Conservation (phyloP, 2,329 filamentous ascomycete genomes). For the Rhynchosporium graminicola region DNA sequence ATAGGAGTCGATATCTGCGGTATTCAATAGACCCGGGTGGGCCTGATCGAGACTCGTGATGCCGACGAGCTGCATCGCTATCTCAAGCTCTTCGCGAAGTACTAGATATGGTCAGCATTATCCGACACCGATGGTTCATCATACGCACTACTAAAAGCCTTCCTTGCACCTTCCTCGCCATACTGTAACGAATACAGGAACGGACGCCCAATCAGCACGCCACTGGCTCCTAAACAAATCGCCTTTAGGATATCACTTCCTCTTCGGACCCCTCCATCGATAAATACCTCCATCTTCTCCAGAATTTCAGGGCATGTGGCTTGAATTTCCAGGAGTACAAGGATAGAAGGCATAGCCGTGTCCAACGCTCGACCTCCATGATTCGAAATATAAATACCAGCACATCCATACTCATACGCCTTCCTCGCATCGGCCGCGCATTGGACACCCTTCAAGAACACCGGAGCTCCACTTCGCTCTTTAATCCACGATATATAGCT, state of each 20-base stretch:
- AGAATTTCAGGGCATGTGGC: slow-evolving; percentile 59
- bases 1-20: slow-evolving; percentile 43
- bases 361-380: slow-evolving; percentile 58
- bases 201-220: slow-evolving; percentile 60
- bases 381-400: slow-evolving; percentile 58
- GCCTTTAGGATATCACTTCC: slow-evolving; percentile 67
- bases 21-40: slow-evolving; percentile 50
- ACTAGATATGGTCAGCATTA: slow-evolving; percentile 39
- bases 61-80: slow-evolving; percentile 63
- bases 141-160: slow-evolving; percentile 52
- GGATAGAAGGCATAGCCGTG: slow-evolving; percentile 52
- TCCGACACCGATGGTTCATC: not conserved
- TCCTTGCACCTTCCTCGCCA: slow-evolving; percentile 51
- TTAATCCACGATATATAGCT: slow-evolving; percentile 55
- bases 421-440: slow-evolving; percentile 56
- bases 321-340: slow-evolving; percentile 62
- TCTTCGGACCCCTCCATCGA: slow-evolving; percentile 62
- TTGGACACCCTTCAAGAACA: slow-evolving; percentile 66
- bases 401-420: slow-evolving; percentile 51
- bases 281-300: slow-evolving; percentile 56
- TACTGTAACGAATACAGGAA: slow-evolving; percentile 60
- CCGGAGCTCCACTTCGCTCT: slow-evolving; percentile 43
- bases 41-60: slow-evolving; percentile 59
- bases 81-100: slow-evolving; percentile 60
- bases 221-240: slow-evolving; percentile 61